These are phyloP conservation scores for Penicillium sp. DNA, from an alignment of 2,329 filamentous ascomycete species.

Conservation along the genomic window DNA sequence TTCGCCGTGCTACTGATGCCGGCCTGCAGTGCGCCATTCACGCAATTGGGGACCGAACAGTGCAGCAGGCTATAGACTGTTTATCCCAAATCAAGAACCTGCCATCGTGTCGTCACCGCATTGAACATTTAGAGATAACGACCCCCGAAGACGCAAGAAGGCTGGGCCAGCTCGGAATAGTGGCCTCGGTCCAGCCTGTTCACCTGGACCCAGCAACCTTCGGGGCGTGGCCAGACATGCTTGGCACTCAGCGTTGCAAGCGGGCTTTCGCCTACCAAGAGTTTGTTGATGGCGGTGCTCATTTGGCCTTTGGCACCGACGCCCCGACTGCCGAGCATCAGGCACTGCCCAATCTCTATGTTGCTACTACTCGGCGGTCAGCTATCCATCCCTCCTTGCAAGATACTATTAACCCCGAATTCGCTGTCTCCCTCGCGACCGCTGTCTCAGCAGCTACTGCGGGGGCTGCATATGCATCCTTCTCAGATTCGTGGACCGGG, in stretches of 20 bases:
- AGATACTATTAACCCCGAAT: constrained; percentile 37
- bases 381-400: constrained; percentile 32
- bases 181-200: constrained; percentile 34
- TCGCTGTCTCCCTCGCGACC: constrained; percentile 34
- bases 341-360: constrained; percentile 41
- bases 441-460: constrained; percentile 39
- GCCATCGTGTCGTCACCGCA: constrained; percentile 36
- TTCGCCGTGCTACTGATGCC: constrained; percentile 36
- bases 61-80: constrained; percentile 38
- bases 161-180: constrained; percentile 40
- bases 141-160: constrained; percentile 39
- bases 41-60: constrained; percentile 44
- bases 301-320: constrained; percentile 42
- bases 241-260: constrained; percentile 37
- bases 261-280: constrained; percentile 46
- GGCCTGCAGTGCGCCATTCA: constrained; percentile 44
- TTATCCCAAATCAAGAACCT: constrained; percentile 14
- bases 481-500: constrained; percentile 36
- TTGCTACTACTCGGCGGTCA: constrained; percentile 42
- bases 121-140: constrained; percentile 46
- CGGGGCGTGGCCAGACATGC: constrained; percentile 39
- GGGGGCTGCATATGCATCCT: constrained; percentile 41
- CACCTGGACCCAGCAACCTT: constrained; percentile 41
- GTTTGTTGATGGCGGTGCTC: constrained; percentile 37
- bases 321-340: constrained; percentile 42